phyloP scores from a whole-genome alignment of 1,139 yeast species.

The Pichia sp. region DNA sequence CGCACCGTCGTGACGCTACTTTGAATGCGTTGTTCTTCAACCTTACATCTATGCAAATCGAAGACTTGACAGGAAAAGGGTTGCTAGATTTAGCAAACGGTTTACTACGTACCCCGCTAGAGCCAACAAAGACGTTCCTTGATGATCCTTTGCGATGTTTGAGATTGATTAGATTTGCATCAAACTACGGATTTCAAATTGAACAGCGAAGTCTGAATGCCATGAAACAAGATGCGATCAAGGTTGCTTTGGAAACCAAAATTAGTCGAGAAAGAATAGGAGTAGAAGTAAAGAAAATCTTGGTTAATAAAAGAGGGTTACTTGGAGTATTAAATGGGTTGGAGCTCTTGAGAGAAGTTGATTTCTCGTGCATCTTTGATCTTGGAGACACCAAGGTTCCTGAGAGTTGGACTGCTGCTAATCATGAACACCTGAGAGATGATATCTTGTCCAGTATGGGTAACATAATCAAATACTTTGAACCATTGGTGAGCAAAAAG shows the following conservation, averaged over 20 bases:
- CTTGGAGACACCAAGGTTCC: constrained; percentile 34
- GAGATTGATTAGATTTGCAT: constrained; percentile 79
- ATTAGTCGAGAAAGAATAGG: constrained; percentile 92
- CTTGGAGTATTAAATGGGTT: constrained; percentile 63
- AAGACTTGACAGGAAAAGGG: constrained; percentile 80
- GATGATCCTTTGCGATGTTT: constrained; percentile 93
- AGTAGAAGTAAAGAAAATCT: constrained; percentile 71
- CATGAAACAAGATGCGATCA: constrained; percentile 62
- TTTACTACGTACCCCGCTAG: constrained; percentile 79
- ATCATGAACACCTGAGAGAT: constrained; percentile 4
- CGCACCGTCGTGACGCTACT: constrained; percentile 90
- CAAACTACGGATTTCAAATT: constrained; percentile 66
- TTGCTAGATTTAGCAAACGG: constrained; percentile 66
- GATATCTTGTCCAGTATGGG: constrained; percentile 13
- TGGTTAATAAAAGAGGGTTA: constrained; percentile 40
- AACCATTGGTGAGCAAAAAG: background rate
- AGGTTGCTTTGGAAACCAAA: constrained; percentile 57
- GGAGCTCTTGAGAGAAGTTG: constrained; percentile 49
- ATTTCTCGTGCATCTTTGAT: constrained; percentile 55
- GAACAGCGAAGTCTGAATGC: constrained; percentile 58
- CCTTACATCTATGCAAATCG: constrained; percentile 60
- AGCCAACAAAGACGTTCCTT: constrained; percentile 75
- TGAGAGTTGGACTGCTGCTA: constrained; percentile 13
- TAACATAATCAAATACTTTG: constrained; percentile 2
- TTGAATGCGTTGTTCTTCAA: constrained; percentile 87